A percentile compares a stretch with the other conserved stretches of the same genome.
Evolutionary conservation across 2,329 filamentous ascomycete genomes (phyloP).

Genomic region (Thermomyces lanuginosus): DNA sequence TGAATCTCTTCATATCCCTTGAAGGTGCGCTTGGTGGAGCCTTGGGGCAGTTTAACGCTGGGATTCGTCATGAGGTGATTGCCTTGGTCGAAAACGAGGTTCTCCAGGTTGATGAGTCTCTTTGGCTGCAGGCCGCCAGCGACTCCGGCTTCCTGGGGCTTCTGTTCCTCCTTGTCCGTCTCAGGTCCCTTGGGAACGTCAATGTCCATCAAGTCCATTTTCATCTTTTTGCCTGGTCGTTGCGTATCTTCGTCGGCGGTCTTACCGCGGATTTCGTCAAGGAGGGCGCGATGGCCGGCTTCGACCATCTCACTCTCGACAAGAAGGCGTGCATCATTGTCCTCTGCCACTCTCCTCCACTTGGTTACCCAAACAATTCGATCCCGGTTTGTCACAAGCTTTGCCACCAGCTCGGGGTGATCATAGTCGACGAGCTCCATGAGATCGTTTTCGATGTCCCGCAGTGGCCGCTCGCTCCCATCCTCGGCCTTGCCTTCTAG

Average conservation of each 20-base stretch:
- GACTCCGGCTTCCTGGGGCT: constrained; percentile 47
- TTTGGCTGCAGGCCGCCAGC: constrained; percentile 73
- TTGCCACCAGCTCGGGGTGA: constrained; percentile 79
- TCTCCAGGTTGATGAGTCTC: constrained; percentile 82
- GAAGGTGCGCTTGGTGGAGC: constrained; percentile 85
- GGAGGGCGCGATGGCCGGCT: constrained; percentile 67
- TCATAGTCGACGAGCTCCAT: constrained; percentile 99
- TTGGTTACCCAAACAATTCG: constrained; percentile 92
- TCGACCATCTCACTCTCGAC: constrained; percentile 85
- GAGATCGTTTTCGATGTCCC: constrained; percentile 93
- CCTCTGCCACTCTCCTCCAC: constrained; percentile 66
- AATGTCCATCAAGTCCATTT: constrained; percentile 70
- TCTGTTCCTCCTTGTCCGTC: constrained; percentile 31
- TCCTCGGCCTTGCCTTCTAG: constrained; percentile 58
- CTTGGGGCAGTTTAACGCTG: constrained; percentile 81
- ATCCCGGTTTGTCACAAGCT: constrained; percentile 78
- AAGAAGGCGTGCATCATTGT: constrained; percentile 52
- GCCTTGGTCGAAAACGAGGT: constrained; percentile 90
- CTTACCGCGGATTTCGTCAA: constrained; percentile 75
- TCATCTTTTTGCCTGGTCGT: constrained; percentile 64
- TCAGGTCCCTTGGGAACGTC: constrained; percentile 50
- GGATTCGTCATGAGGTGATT: constrained; percentile 99
- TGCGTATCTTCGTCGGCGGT: constrained; percentile 38
- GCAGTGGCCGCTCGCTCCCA: constrained; percentile 66
- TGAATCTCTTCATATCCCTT: constrained; percentile 99